Evolutionary conservation across 208 protist species (phyloP), one percentile per base, ranked within the genome.

Genomic region (Herpetomonas tarakana): DNA sequence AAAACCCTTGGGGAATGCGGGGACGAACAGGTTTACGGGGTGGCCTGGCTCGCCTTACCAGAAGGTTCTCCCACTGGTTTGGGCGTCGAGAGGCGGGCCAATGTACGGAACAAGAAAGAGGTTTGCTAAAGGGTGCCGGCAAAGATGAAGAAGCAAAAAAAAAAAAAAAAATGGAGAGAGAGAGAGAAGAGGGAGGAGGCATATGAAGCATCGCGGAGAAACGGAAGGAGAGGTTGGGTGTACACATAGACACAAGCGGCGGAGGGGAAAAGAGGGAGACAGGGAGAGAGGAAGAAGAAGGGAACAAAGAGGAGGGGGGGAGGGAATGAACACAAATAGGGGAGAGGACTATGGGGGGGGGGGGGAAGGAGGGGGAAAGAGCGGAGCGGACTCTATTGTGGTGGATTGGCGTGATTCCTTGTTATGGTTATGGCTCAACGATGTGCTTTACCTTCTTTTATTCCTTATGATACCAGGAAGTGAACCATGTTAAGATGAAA

Each of bases 191-290:
- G 41, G 18, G 3, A 46, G 21, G 14, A 52, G 35, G 27, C 16
- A 27, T 51, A 46, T 21, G 47, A 6, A 31, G 39, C 26, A 26
- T 53, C 4, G 29, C 30, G 4, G 35, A 45, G 52, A 44, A 51
- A 18, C 22, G 26, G 26, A 53, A 25, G 49, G 49, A 53, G 35
- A 18, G 35, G 14, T 41, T 41, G 35, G 9, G 35, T 50, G 44
- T 25, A 58, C 21, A 52, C 51, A 55, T 27, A 47, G n/a, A 58
- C 22, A 58, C 26, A 60, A 29, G 62, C 56, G 46, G 3, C 26
- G n/a, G 25, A 54, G 29, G 9, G 26, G 26, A 30, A 28, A 25
- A 12, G 7, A 24, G 12, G 49, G 6, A 31, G 26, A 3, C 3
- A 22, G 29, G 7, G 6, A 53, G 9, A 30, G 29, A 53, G 49